These are phyloP conservation scores for Pseudozyma tsukubaensis DNA, from an alignment of 1,284 basidiomycete genomes.

Conservation along the genomic window DNA sequence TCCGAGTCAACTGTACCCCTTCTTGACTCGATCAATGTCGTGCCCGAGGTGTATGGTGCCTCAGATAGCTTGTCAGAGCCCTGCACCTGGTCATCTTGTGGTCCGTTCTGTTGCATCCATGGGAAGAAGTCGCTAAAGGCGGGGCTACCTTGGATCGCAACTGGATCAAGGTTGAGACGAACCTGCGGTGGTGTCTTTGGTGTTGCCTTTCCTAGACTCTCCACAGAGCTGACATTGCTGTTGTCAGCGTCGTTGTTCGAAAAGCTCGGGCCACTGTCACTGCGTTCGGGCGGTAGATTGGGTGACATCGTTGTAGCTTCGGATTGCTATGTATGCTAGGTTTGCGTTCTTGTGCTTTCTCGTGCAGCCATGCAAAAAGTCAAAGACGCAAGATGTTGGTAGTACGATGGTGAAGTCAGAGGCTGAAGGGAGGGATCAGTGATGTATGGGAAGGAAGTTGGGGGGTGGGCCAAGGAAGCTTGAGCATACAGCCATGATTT, in stretches of 20 bases:
- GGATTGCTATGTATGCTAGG: too few relatives aligned
- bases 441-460: too few relatives aligned
- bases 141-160: background rate
- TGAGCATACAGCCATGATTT: too few relatives aligned
- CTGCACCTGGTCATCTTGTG: background rate
- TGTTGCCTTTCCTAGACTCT: slow-evolving; percentile 2
- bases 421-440: too few relatives aligned
- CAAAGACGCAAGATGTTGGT: too few relatives aligned
- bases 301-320: slow-evolving; percentile 6
- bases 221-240: slow-evolving; percentile 19
- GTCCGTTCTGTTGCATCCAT: slow-evolving; percentile 21
- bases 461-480: too few relatives aligned
- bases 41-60: background rate
- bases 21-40: too few relatives aligned
- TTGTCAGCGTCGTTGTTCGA: background rate
- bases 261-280: slow-evolving; percentile 1
- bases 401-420: too few relatives aligned
- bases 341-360: too few relatives aligned
- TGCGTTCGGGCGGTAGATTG: slow-evolving; percentile 2
- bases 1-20: background rate
- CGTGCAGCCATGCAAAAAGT: too few relatives aligned
- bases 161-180: slow-evolving; percentile 5
- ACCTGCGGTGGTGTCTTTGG: slow-evolving; percentile 28
- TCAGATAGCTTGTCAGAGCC: background rate
- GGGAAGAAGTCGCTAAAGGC: slow-evolving; percentile 28